Evolutionary conservation across 1,284 basidiomycete genomes (phyloP).

Genomic region (Cryptococcus neoformans): DNA sequence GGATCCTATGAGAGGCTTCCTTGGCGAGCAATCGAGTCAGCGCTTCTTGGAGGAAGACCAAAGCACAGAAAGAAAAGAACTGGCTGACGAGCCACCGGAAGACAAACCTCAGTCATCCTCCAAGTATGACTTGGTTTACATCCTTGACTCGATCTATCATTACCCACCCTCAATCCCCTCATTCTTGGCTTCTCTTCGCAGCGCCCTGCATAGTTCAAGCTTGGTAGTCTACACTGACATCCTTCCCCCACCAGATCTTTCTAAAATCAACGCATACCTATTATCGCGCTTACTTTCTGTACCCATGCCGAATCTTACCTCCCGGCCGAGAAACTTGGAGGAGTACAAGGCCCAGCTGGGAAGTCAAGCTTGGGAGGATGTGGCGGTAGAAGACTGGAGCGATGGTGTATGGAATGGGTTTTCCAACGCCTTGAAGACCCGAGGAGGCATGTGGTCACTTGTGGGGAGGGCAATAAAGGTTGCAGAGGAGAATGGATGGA

Average conservation of each 20-base stretch:
- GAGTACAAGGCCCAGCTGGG: conserved; percentile 56
- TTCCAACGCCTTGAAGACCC: conserved; percentile 53
- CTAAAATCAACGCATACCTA: conserved; percentile 17
- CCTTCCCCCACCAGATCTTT: conserved; percentile 27
- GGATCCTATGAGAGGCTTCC: conserved; percentile 37
- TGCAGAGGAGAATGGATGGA: conserved; percentile 51
- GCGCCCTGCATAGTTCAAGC: conserved; percentile 55
- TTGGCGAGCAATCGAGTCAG: conserved; percentile 16
- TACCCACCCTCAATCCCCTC: conserved; percentile 57
- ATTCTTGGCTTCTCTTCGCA: conserved; percentile 54
- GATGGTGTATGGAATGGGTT: conserved; percentile 62
- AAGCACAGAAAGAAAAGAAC: background rate
- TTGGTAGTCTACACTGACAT: conserved; percentile 65
- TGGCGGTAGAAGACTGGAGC: conserved; percentile 61
- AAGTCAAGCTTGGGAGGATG: conserved; percentile 57
- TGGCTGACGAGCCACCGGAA: background rate
- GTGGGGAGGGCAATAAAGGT: conserved; percentile 53
- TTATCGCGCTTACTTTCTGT: conserved; percentile 49
- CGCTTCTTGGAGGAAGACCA: background rate
- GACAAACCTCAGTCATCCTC: conserved; percentile 5
- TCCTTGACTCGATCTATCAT: conserved; percentile 70
- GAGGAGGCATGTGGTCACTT: conserved; percentile 53
- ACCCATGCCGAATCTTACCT: conserved; percentile 57
- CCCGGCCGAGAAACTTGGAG: conserved; percentile 39
- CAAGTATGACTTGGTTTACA: conserved; percentile 46